phyloP scores from a whole-genome alignment of 1,139 yeast genomes.

The Taiozyma onychis region DNA sequence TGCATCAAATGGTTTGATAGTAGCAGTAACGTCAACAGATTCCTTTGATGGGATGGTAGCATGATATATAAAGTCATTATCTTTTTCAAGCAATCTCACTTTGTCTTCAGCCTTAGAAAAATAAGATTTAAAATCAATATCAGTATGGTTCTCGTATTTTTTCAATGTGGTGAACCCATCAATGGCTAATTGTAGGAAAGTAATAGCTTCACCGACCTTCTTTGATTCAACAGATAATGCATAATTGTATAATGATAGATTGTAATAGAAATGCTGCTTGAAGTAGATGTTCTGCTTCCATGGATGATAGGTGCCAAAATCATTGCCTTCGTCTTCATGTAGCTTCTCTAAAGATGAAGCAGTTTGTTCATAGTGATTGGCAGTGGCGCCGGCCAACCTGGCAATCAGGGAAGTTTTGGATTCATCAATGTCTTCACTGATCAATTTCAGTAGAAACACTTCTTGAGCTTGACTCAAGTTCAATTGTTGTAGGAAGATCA shows the following conservation, averaged over 20 bases:
- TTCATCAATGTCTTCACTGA: constrained; percentile 36
- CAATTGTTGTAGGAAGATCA: constrained; percentile 56
- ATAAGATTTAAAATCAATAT: constrained; percentile 28
- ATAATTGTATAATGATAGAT: constrained; percentile 40
- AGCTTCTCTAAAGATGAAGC: constrained; percentile 40
- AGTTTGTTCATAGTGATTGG: constrained; percentile 51
- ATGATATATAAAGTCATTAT: constrained; percentile 87
- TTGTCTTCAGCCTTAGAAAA: constrained; percentile 25
- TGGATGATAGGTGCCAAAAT: constrained; percentile 33
- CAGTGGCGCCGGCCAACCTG: constrained; percentile 62
- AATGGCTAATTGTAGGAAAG: constrained; percentile 51
- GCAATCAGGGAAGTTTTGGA: constrained; percentile 63
- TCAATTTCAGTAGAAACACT: constrained; percentile 60
- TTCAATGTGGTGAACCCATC: constrained; percentile 20
- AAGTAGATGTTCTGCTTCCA: constrained; percentile 39
- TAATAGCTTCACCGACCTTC: constrained; percentile 76
- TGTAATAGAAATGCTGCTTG: constrained; percentile 40
- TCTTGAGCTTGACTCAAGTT: constrained; percentile 91
- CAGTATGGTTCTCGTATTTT: constrained; percentile 22
- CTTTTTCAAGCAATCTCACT: constrained; percentile 48
- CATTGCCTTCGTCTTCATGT: constrained; percentile 31
- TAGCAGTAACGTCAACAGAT: constrained; percentile 39
- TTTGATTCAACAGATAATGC: constrained; percentile 32
- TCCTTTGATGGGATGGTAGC: constrained; percentile 60
- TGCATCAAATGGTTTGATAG: constrained; percentile 69